Percentiles rank a stretch among this genome's conserved stretches.
phyloP scores from a whole-genome alignment of 306 rosid genomes.

The Senna siamea region DNA sequence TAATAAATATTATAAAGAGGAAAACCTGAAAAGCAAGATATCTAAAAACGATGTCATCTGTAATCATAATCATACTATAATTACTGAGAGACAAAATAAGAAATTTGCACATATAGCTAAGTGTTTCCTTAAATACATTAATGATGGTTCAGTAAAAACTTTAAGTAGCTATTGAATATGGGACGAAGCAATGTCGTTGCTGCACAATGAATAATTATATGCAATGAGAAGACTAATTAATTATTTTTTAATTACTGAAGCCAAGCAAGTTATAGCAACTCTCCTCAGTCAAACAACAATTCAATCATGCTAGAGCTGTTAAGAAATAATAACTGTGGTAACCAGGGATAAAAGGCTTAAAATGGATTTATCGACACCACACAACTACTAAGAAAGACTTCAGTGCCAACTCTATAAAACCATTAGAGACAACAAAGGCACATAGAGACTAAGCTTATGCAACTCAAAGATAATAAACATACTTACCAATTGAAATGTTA shows the following conservation, averaged over 20 bases:
- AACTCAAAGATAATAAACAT: too few species aligned
- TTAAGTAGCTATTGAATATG: neutral
- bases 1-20: conserved; percentile 31
- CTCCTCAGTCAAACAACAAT: conserved; percentile 3
- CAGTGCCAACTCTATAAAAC: neutral
- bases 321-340: neutral
- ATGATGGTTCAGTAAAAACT: conserved; percentile 5
- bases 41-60: neutral
- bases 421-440: neutral
- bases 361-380: neutral
- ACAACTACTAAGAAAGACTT: neutral
- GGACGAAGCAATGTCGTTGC: neutral
- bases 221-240: neutral
- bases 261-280: neutral
- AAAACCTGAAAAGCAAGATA: conserved; percentile 42
- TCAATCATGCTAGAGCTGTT: neutral
- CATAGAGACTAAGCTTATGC: neutral
- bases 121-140: conserved; percentile 4
- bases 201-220: neutral
- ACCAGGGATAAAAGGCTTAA: neutral
- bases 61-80: neutral
- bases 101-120: neutral
- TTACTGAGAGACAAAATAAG: neutral
- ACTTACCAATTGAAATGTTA: neutral
- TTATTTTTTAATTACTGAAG: neutral